These are phyloP conservation scores for Aristolochia californica DNA, from an alignment of 164 flowering plant species.

Conservation along the genomic window DNA sequence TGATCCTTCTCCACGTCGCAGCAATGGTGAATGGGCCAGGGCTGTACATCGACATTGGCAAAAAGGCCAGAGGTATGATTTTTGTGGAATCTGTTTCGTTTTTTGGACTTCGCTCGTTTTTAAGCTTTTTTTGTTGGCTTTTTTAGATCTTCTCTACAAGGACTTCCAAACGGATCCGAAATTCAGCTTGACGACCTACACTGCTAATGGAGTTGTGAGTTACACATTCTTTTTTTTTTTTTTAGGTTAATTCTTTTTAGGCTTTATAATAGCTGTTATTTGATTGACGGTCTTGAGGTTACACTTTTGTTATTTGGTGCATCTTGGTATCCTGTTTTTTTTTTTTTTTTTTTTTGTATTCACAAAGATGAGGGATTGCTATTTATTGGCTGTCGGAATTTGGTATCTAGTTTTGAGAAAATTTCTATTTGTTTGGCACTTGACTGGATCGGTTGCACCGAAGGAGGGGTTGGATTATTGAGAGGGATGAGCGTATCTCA, in stretches of 20 bases:
- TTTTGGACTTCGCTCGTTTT: not conserved
- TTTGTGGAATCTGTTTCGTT: not conserved
- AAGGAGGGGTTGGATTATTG: not conserved
- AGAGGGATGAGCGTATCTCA: not conserved
- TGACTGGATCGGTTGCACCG: not conserved
- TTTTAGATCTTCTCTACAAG: slow-evolving; percentile 76
- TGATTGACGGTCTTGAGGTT: not conserved
- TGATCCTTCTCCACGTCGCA: not conserved
- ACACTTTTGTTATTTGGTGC: slow-evolving; percentile 1
- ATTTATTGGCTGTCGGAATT: not conserved
- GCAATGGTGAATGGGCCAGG: slow-evolving; percentile 79
- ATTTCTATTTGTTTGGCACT: not conserved
- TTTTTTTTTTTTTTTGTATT: not conserved
- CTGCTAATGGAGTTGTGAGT: slow-evolving; percentile 70
- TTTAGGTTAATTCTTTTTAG: not conserved
- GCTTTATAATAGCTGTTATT: not conserved
- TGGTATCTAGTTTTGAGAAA: not conserved
- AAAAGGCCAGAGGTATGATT: slow-evolving; percentile 58
- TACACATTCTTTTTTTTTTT: not conserved
- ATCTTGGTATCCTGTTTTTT: slow-evolving; percentile 5
- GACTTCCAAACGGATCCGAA: slow-evolving; percentile 87
- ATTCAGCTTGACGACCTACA: slow-evolving; percentile 69
- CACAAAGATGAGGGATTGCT: not conserved
- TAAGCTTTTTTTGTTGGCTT: slow-evolving; percentile 54
- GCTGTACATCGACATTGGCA: slow-evolving; percentile 79